Percentiles rank a stretch among this genome's conserved stretches.
phyloP scores from a whole-genome alignment of 2,329 filamentous ascomycete species.

The Botryotinia calthae region DNA sequence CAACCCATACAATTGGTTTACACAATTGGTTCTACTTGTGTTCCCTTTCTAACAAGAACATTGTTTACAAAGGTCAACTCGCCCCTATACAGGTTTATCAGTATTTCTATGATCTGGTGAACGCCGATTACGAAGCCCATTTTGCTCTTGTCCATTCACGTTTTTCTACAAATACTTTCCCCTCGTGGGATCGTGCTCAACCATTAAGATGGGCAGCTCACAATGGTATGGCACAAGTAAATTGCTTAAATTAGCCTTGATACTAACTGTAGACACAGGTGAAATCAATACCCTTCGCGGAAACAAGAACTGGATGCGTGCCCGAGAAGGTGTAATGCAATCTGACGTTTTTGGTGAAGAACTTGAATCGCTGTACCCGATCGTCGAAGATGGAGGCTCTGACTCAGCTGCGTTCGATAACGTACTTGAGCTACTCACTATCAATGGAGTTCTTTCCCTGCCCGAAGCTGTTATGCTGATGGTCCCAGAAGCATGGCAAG shows the following conservation, averaged over 20 bases:
- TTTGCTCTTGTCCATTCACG: slow-evolving; percentile 96
- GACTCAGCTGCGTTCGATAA: slow-evolving; percentile 98
- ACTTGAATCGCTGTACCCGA: slow-evolving; percentile 84
- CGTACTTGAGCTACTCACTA: slow-evolving; percentile 86
- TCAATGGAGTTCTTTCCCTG: slow-evolving; percentile 92
- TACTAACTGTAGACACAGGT: slow-evolving; percentile 44
- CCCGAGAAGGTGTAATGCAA: slow-evolving; percentile 90
- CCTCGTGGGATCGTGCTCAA: slow-evolving; percentile 96
- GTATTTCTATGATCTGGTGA: slow-evolving; percentile 96
- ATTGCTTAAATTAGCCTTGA: slow-evolving; percentile 28
- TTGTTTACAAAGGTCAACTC: slow-evolving; percentile 97
- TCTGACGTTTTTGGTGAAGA: slow-evolving; percentile 92
- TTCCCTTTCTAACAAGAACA: slow-evolving; percentile 94
- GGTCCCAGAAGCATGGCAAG: slow-evolving; percentile 98
- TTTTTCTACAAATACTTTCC: slow-evolving; percentile 98
- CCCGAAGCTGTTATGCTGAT: slow-evolving; percentile 98
- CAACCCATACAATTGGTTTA: slow-evolving; percentile 89
- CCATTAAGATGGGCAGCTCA: slow-evolving; percentile 95
- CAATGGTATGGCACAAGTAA: slow-evolving; percentile 62
- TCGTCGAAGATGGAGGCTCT: slow-evolving; percentile 94
- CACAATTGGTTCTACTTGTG: slow-evolving; percentile 99
- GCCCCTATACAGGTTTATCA: slow-evolving; percentile 94
- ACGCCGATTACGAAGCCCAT: slow-evolving; percentile 95
- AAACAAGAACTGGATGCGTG: slow-evolving; percentile 99
- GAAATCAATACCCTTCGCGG: slow-evolving; percentile 97